Evolutionary conservation across 108 stramenopile species (phyloP).

Genomic region (Ochromonas danica): DNA sequence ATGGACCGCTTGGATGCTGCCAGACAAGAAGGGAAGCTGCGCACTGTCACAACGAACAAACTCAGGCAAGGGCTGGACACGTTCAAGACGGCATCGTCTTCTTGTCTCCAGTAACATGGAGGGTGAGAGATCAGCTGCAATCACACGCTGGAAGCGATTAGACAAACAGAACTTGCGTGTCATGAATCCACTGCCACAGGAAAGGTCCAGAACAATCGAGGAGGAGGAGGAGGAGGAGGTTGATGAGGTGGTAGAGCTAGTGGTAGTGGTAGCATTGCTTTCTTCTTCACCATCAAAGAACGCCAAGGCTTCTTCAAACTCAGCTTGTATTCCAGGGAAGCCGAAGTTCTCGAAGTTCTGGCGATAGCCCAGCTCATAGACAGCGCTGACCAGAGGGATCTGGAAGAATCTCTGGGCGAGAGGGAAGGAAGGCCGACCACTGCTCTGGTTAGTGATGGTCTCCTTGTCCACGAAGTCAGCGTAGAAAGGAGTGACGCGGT

Average conservation of each 20-base stretch:
- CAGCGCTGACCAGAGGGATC: constrained; percentile 73
- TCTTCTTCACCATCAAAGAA: constrained; percentile 73
- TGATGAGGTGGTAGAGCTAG: no score
- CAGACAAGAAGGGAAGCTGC: constrained; percentile 70
- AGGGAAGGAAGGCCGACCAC: not conserved
- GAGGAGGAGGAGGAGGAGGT: no score
- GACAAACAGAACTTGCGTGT: constrained; percentile 77
- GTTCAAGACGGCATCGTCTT: constrained; percentile 40
- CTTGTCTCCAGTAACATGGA: constrained; percentile 83
- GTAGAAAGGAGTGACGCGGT: not conserved
- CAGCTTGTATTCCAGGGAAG: constrained; percentile 83
- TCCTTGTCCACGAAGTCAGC: not conserved
- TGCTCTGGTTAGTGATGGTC: not conserved
- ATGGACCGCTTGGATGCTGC: constrained; percentile 73
- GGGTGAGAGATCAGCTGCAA: constrained; percentile 86
- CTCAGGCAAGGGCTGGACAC: constrained; percentile 60
- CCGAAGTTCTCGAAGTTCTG: constrained; percentile 80
- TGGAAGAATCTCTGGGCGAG: constrained; percentile 60
- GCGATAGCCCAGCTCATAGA: constrained; percentile 91
- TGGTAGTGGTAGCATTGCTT: constrained; percentile 7
- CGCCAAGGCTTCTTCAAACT: constrained; percentile 72
- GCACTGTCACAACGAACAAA: constrained; percentile 82
- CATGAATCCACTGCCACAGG: constrained; percentile 84
- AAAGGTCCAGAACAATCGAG: constrained; percentile 86
- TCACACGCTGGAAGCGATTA: constrained; percentile 69